Evolutionary conservation across 2,329 filamentous ascomycete species (phyloP), one percentile per base, ranked within the genome.

Genomic region (Graphiopsis chlorocephala): DNA sequence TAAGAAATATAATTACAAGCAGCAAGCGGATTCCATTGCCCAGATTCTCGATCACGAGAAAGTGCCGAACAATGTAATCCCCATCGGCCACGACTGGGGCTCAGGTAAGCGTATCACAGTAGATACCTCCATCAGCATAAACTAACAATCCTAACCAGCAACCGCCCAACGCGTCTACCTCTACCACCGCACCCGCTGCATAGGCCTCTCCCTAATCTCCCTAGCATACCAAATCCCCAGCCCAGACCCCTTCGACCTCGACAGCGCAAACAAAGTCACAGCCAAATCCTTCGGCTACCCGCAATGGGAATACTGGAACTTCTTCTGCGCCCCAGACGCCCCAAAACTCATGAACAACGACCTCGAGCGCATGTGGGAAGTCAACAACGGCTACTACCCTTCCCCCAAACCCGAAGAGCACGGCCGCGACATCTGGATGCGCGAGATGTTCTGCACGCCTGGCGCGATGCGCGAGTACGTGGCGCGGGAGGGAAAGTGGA

Each of bases 81-180:
- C 79, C 3, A 73, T 83, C 33, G 83, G 68, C 25, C 59, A 65
- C 23, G 61, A 64, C 15, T 84, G 81, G 82, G 83, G 83, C 45
- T 77, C 77, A 6, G 60, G 60, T 17, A 55, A 29, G 48, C 20
- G n/a, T 45, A 12, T 10, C 38, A 23, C 8, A 45, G 8, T 0
- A 45, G n/a, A 20, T 7, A 45, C n/a, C 4, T n/a, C 38, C n/a
- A 5, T 31, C 8, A 23, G 8, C 50, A 29, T 20, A 12, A 4
- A 31, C 8, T 28, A 45, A 45, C 50, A 12, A 20, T 5, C 1
- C 17, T 12, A n/a, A 31, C 7, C 31, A 60, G 66, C 63, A 8
- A 66, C 79, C 12, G 76, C 78, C 0, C 75, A 78, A 61, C 76
- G 80, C 15, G 65, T 82, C 15, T 82, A 79, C 68, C 75, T 80